These are phyloP conservation scores for Globisporangium emineosum DNA, from an alignment of 352 stramenopile species.

Conservation along the genomic window DNA sequence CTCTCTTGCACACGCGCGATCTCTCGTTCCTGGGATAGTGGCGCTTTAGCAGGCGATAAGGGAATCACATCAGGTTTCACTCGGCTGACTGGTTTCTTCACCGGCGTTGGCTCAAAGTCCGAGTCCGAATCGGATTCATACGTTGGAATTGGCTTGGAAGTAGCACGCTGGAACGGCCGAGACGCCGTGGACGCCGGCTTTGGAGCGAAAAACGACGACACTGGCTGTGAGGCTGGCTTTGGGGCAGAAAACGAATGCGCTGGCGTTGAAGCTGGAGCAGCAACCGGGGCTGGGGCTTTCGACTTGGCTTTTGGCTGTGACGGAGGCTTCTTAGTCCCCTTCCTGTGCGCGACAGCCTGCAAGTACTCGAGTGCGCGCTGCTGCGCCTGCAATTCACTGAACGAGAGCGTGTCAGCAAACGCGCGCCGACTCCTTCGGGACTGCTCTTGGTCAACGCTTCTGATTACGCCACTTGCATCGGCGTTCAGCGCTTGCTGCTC, in stretches of 20 bases:
- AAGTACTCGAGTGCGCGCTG: slow-evolving; percentile 40
- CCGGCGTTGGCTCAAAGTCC: slow-evolving; percentile 9
- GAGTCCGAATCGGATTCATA: slow-evolving; percentile 15
- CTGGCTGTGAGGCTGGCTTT: not conserved
- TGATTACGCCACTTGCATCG: not conserved
- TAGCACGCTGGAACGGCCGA: not conserved
- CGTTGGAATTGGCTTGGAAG: slow-evolving; percentile 5
- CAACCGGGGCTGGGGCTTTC: not conserved
- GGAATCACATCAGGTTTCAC: not conserved
- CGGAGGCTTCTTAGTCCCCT: slow-evolving; percentile 19
- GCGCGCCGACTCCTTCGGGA: slow-evolving; percentile 21
- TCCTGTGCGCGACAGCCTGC: slow-evolving; percentile 12
- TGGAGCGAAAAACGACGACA: not conserved
- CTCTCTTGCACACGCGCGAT: not conserved
- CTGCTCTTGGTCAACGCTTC: not conserved
- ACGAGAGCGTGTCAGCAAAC: slow-evolving; percentile 40
- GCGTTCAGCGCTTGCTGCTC: not conserved
- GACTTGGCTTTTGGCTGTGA: not conserved
- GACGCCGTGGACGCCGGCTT: not conserved
- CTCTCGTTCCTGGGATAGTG: not conserved
- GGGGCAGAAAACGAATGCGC: not conserved
- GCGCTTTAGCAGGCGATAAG: not conserved
- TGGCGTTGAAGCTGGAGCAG: not conserved
- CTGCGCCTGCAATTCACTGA: slow-evolving; percentile 66
- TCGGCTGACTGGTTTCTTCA: not conserved